Percentiles rank a stretch among this genome's conserved stretches.
These are phyloP conservation scores for Solanum ahanhuiri DNA, from an alignment of 257 asterid genomes.

Conservation along the genomic window DNA sequence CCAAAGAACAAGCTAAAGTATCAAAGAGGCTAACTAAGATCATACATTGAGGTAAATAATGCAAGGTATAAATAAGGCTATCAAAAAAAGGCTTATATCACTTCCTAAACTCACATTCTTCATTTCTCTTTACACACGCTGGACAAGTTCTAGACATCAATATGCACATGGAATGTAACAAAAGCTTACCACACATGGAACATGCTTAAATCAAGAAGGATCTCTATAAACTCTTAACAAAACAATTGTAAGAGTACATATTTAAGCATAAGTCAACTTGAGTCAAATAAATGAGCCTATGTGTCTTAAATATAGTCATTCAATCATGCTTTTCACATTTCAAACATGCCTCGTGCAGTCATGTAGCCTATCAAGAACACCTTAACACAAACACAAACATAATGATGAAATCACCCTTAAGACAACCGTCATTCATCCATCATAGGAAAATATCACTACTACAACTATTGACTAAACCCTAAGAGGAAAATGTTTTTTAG, in stretches of 20 bases:
- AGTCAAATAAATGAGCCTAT: background rate
- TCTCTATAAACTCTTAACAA: no score
- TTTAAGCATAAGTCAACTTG: background rate
- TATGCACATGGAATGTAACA: background rate
- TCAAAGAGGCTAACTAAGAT: background rate
- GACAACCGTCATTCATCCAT: no score
- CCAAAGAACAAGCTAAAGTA: background rate
- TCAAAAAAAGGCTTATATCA: background rate
- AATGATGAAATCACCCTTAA: no score
- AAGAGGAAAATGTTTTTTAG: no score
- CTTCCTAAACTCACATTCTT: background rate
- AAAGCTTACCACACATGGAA: background rate
- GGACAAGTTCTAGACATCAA: background rate
- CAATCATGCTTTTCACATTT: no score
- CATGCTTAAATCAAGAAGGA: background rate
- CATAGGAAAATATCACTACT: no score
- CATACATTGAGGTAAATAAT: background rate
- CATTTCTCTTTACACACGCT: background rate
- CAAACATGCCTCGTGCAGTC: no score
- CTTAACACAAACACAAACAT: no score
- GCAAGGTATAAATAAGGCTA: background rate
- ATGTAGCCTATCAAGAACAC: no score
- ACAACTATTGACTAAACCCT: no score
- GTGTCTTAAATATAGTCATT: background rate
- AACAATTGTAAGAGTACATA: background rate